Base-by-base conservation (phyloP, 2,329 filamentous ascomycete species). In the Hymenoscyphus fraxineus region DNA sequence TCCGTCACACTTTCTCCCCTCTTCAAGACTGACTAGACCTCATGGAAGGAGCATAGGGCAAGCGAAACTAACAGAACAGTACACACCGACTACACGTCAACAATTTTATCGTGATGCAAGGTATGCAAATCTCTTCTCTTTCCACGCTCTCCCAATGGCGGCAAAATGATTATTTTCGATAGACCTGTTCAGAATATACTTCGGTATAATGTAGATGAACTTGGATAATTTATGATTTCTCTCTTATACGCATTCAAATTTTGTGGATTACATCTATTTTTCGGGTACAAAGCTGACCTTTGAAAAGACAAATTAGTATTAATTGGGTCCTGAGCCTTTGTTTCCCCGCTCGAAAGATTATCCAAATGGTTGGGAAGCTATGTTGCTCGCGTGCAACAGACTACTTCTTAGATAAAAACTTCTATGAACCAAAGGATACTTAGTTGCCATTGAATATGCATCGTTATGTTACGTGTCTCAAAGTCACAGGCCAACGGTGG, bases 111-210 rank as follows among this genome's bases (percentile, higher is more conserved):
- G 35, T 35, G 35, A 35, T 35, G 7, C 35, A 6, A 35, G 47
- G 47, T 54, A 54, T 54, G 47, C 12, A 22, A 5, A 31, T 7
- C 5, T 27, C 6, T 51, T 22, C 12, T 51, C 13, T 12, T 54
- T 54, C 12, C 7, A 19, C n/a, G n/a, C 7, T 13, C 47, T 19
- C 19, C 47, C 47, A n/a, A 27, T 13, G 10, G 47, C 19, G 47
- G 19, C 22, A 54, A 54, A 54, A 80, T 80, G 77, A 78, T 80
- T 85, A 80, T 86, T 84, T 54, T 54, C 47, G 47, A 87, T 85
- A 88, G 85, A 87, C 85, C 85, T 87, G 84, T 86, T 85, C 84
- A 82, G 83, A 87, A 85, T 40, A 32, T 44, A 31, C 38, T 47
- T 40, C 38, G 68, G 68, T 72, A 61, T 70, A 16, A 62, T 80